Percentiles rank a stretch among this genome's conserved stretches.
Conservation (phyloP, 2,329 filamentous ascomycete genomes). For the Stemphylium lycopersici region DNA sequence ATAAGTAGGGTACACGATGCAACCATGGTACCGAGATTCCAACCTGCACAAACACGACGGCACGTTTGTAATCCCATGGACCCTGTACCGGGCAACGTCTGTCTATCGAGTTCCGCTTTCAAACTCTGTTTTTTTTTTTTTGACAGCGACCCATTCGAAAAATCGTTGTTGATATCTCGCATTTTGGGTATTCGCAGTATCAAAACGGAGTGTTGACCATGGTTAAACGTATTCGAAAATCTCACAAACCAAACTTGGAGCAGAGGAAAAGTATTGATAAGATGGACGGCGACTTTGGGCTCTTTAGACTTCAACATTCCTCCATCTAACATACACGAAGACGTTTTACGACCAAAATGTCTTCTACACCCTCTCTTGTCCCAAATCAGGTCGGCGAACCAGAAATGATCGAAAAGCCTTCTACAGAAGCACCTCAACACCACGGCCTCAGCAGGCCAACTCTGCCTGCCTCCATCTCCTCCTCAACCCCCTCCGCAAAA, state of each 20-base stretch:
- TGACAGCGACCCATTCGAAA: neutral
- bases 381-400: too few species aligned
- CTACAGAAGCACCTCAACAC: neutral
- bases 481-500: conserved; percentile 5
- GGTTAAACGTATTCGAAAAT: too few species aligned
- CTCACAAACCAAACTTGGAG: too few species aligned
- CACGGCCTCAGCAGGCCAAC: conserved; percentile 7
- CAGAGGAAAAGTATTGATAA: too few species aligned
- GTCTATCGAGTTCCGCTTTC: neutral
- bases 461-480: conserved; percentile 9
- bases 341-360: too few species aligned
- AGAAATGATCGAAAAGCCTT: neutral
- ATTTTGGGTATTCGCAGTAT: too few species aligned
- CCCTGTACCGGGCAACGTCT: neutral
- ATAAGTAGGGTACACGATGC: neutral
- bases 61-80: neutral
- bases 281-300: too few species aligned
- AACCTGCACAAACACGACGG: conserved; percentile 1
- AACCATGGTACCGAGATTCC: neutral
- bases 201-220: too few species aligned
- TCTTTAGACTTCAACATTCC: too few species aligned
- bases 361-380: too few species aligned
- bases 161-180: neutral
- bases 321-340: too few species aligned
- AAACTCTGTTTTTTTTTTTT: too few species aligned